Conservation (phyloP, 139 green algal species). For the Chlorella vulgaris region DNA sequence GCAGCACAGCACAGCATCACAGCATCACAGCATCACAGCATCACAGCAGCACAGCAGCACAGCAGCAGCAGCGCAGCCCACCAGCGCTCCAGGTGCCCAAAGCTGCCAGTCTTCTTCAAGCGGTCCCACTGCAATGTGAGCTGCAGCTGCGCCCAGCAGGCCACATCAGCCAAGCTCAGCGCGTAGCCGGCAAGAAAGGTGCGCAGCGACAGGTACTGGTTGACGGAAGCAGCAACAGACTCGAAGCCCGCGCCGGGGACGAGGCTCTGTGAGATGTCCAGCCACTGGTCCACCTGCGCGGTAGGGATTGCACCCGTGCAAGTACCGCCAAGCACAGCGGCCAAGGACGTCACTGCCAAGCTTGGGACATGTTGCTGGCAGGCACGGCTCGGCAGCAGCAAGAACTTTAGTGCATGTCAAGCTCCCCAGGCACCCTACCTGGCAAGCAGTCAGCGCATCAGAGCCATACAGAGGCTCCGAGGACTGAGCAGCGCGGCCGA, state of each 20-base stretch:
- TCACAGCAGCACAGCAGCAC: background rate
- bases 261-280: slow-evolving; percentile 75
- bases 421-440: slow-evolving; percentile 43
- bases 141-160: slow-evolving; percentile 84
- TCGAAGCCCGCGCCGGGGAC: slow-evolving; percentile 72
- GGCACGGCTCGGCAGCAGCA: background rate
- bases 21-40: background rate
- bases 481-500: slow-evolving; percentile 54
- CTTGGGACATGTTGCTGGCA: background rate
- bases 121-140: slow-evolving; percentile 72
- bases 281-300: slow-evolving; percentile 81
- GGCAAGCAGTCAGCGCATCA: slow-evolving; percentile 55
- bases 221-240: slow-evolving; percentile 54
- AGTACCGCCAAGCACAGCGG: too few relatives aligned
- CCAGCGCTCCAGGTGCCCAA: slow-evolving; percentile 83
- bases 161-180: slow-evolving; percentile 84
- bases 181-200: slow-evolving; percentile 86
- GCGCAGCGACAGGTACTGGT: slow-evolving; percentile 79
- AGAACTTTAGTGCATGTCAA: background rate
- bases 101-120: slow-evolving; percentile 49
- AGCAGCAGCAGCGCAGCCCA: too few relatives aligned
- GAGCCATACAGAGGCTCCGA: slow-evolving; percentile 53
- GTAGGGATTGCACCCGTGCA: too few relatives aligned
- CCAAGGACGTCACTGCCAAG: too few relatives aligned
- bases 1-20: too few relatives aligned